Base-by-base conservation (phyloP, 2,329 filamentous ascomycete species). In the Fusarium vanettenii region DNA sequence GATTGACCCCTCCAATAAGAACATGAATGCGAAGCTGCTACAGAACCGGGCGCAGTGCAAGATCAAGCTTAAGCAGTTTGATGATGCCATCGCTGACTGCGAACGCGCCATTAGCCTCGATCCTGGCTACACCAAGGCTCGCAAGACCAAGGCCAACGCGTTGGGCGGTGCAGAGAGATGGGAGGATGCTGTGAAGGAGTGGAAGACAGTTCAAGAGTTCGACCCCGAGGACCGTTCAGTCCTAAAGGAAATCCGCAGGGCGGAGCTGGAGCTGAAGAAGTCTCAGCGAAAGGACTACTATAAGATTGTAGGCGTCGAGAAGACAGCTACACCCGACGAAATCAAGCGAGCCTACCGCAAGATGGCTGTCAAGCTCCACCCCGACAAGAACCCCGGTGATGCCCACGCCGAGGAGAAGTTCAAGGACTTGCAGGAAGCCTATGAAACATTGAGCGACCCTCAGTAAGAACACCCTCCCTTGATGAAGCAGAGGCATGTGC, bases 291-390 rank as follows among this genome's bases (percentile, higher is more conserved):
- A 99, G 85, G 97, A 99, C 81, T 98, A 98, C 86, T 99, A 99
- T 88, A 98, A 98, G 90, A 98, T 98, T 76, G 91, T 99, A 63
- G 94, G 92, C 7, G 86, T 99, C 10, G 87, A 93, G 67, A 98
- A 98, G 88, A 93, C 95, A 72, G 95, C 95, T 41, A 90, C 90
- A 45, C 95, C 97, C 25, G 88, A 88, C 67, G 91, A 97, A 64
- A 97, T 99, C 87, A 99, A 98, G 89, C 96, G 95, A 86, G 97
- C 96, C 2, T 99, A 99, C 87, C 92, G 96, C 76, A 98, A 97
- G 85, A 89, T 98, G 81, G 97, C 97, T 66, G 96, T 99, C 77
- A 88, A 95, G 75, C 94, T 98, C 82, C 97, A 99, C 83, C 97
- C 97, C 3, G 97, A 99, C 86, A 99, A 99, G 91, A 99, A 98